These are phyloP conservation scores for Paraconiothyrium brasiliense DNA, from an alignment of 2,329 filamentous ascomycete species.

Conservation along the genomic window DNA sequence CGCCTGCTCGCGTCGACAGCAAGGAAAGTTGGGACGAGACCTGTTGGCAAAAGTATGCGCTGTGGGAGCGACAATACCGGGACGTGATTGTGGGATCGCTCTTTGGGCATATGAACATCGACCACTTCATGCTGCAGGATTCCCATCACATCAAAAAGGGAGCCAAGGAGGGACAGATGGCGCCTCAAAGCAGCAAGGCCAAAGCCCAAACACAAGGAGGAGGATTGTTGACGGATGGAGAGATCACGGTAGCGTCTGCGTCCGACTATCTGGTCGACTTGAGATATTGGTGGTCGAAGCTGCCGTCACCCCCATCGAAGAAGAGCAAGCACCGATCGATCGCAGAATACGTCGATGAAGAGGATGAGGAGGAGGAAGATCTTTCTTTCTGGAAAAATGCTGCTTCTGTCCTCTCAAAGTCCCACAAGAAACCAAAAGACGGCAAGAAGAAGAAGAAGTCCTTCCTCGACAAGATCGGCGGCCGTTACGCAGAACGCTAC, in stretches of 20 bases:
- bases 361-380: conserved; percentile 28
- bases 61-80: conserved; percentile 90
- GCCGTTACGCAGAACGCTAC: conserved; percentile 84
- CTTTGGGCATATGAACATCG: conserved; percentile 98
- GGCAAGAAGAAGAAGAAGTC: conserved; percentile 63
- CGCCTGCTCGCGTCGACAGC: conserved; percentile 83
- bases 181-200: conserved; percentile 37
- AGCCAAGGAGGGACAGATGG: conserved; percentile 55
- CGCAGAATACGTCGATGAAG: conserved; percentile 18
- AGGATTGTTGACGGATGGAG: conserved; percentile 49
- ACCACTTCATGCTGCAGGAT: conserved; percentile 95
- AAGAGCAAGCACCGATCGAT: conserved; percentile 27
- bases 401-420: conserved; percentile 21
- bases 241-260: conserved; percentile 73
- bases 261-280: conserved; percentile 82
- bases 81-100: conserved; percentile 83
- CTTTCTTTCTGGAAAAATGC: conserved; percentile 34
- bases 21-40: conserved; percentile 95
- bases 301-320: conserved; percentile 63
- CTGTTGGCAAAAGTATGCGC: conserved; percentile 96
- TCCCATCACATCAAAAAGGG: conserved; percentile 76
- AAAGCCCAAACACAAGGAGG: conserved; percentile 55
- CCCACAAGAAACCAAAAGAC: conserved; percentile 44
- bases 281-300: conserved; percentile 76
- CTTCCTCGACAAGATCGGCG: conserved; percentile 75